A percentile compares a stretch with the other conserved stretches of the same genome.
Evolutionary conservation across 345 rosid genomes (phyloP).

Genomic region (Carallia brachiata): DNA sequence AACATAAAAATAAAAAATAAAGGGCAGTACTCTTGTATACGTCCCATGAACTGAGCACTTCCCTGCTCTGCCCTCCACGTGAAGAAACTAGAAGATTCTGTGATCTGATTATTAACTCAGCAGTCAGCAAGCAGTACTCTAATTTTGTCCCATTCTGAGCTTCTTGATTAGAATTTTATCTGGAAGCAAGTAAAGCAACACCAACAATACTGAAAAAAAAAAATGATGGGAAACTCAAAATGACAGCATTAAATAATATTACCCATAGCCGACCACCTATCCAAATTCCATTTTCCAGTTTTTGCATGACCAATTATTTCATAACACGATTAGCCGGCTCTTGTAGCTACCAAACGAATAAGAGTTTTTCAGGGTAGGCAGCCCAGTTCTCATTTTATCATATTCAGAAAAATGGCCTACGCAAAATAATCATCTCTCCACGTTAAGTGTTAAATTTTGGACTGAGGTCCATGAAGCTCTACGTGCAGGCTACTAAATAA

Average conservation of each 20-base stretch:
- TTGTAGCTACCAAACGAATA: too few relatives aligned
- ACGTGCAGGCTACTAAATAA: too few relatives aligned
- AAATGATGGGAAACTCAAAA: not conserved
- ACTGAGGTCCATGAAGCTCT: too few relatives aligned
- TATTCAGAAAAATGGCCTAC: too few relatives aligned
- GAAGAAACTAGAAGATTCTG: slow-evolving; percentile 24
- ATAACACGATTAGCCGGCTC: too few relatives aligned
- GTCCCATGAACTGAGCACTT: slow-evolving; percentile 30
- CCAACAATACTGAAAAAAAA: not conserved
- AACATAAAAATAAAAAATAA: not conserved
- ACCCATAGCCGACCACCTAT: too few relatives aligned
- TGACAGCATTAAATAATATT: too few relatives aligned
- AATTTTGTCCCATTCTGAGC: not conserved
- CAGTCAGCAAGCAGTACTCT: not conserved
- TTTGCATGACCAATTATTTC: not conserved
- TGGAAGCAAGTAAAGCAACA: not conserved
- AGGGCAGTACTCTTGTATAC: not conserved
- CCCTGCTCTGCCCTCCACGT: slow-evolving; percentile 30
- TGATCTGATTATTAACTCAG: slow-evolving; percentile 2
- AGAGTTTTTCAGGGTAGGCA: too few relatives aligned
- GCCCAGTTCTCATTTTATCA: too few relatives aligned
- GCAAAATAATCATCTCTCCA: not conserved
- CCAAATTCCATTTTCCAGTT: too few relatives aligned
- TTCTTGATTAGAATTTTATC: not conserved
- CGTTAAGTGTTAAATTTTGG: not conserved